Evolutionary conservation across 2,329 filamentous ascomycete species (phyloP).

Genomic region (Apiospora phragmitis): DNA sequence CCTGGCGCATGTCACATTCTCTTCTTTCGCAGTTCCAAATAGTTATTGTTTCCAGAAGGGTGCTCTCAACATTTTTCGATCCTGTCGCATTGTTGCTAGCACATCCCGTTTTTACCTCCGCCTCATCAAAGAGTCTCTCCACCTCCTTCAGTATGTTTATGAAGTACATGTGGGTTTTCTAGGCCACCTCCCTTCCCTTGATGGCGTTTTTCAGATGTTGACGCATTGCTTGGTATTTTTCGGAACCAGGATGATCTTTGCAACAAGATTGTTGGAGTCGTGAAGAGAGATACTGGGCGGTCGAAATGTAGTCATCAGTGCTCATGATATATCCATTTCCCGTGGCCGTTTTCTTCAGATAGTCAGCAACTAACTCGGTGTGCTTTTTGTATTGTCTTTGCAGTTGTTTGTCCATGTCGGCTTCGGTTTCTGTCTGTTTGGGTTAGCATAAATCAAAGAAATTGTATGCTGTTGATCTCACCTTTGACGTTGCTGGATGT

Average conservation of each 20-base stretch:
- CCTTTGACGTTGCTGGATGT: background rate
- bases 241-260: background rate
- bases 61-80: background rate
- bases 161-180: background rate
- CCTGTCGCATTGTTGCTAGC: background rate
- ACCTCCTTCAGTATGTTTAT: background rate
- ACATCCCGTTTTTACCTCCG: background rate
- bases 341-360: background rate
- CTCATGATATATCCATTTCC: background rate
- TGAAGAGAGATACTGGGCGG: background rate
- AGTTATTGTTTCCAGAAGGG: no score
- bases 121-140: background rate
- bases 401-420: background rate
- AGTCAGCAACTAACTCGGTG: background rate
- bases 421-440: background rate
- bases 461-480: background rate
- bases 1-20: background rate
- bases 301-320: background rate
- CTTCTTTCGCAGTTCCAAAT: background rate
- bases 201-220: background rate
- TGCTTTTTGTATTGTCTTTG: background rate
- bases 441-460: no score
- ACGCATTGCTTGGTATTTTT: background rate
- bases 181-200: background rate
- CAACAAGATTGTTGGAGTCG: background rate